Base-by-base conservation (phyloP, 768 basidiomycete species). In the Chiua virens region DNA sequence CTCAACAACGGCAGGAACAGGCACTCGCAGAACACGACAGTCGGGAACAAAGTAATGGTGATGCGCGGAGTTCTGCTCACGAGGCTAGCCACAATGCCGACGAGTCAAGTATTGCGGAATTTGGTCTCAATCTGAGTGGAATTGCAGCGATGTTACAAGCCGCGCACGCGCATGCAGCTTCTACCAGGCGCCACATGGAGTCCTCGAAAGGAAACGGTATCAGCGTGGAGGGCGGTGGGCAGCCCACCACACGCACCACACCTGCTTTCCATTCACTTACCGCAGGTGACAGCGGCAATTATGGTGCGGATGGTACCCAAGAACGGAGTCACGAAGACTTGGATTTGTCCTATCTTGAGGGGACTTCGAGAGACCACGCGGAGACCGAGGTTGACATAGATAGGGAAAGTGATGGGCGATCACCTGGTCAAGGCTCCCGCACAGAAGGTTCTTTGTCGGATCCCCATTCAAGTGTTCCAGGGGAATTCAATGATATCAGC, bases 81-180 rank as follows among this genome's bases (percentile, higher is more conserved):
- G 55, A 41, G 22, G 48, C 28, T 41, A 30, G 25, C 49, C 53
- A 52, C 66, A 52, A 53, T 45, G 30, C 44, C 47, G 61, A 56
- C 39, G 55, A 47, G 28, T 35, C 56, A 10, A 20, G 44, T 22
- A 59, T 65, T 14, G 35, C 71, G 10, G 74, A 76, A 42, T 68
- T 85, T n/a, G 76, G 78, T 32, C 70, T 86, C 39, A 80, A 79
- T 60, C 66, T 88, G 37, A 80, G 75, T 55, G 79, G 82, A 5
- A 79, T 92, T 42, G 87, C 85, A n/a, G 88, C 87, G 42, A 85
- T 89, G 57, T 72, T 91, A 27, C 87, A 90, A 55, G 89, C 87
- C 47, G 89, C 85, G 9, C 85, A 88, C 44, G 82, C 82, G 5
- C 83, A 80, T 36, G 78, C 75, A 27, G 69, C 74, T 14, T 77